These are phyloP conservation scores for Penicillium brasilianum DNA, from an alignment of 2,329 filamentous ascomycete genomes.

Conservation along the genomic window DNA sequence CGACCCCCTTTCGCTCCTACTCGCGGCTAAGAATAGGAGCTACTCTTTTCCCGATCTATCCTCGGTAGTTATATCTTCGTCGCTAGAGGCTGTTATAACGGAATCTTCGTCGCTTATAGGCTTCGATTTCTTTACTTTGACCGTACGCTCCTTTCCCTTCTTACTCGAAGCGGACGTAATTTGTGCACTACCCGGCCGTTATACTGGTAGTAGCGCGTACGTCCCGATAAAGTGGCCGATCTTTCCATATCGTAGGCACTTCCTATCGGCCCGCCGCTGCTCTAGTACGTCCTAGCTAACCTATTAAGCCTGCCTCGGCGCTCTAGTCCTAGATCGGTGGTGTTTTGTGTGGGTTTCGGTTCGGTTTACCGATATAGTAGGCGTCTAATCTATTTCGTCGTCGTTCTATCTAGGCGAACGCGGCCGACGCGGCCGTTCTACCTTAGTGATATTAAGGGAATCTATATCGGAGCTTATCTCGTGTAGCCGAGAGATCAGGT, in stretches of 20 bases:
- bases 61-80: not conserved
- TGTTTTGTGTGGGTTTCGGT: not conserved
- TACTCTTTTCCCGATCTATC: not conserved
- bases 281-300: not conserved
- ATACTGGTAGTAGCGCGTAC: not conserved
- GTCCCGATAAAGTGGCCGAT: not conserved
- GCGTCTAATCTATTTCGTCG: conserved; percentile 1
- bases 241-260: not conserved
- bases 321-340: not conserved
- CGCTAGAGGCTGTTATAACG: no score
- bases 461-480: conserved; percentile 3
- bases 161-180: not conserved
- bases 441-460: not conserved
- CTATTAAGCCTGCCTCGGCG: not conserved
- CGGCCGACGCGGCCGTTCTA: not conserved
- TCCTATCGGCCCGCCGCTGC: not conserved
- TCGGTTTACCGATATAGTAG: not conserved
- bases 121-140: not conserved
- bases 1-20: not conserved
- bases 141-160: not conserved
- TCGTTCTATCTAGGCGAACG: not conserved
- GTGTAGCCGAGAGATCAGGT: not conserved
- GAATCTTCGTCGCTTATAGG: not conserved
- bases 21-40: not conserved
- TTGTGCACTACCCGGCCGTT: not conserved